phyloP scores from a whole-genome alignment of 1,284 basidiomycete species.

The Spongispora temasekensis region DNA sequence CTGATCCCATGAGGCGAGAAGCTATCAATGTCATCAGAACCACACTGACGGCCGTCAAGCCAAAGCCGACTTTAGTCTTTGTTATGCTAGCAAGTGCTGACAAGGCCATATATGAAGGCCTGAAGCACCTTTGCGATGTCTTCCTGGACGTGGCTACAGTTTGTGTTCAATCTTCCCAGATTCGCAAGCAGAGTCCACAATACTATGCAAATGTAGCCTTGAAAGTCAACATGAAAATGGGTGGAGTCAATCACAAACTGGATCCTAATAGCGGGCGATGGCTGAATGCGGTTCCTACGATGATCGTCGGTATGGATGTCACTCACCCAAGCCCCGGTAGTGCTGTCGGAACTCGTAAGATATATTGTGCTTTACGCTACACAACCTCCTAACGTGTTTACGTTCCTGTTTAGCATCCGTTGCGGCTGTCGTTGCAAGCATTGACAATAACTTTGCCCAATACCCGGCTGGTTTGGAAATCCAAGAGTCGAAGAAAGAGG shows the following conservation, averaged over 20 bases:
- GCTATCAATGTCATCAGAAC: constrained; percentile 25
- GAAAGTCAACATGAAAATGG: constrained; percentile 82
- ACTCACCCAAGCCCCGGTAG: constrained; percentile 76
- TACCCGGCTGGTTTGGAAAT: constrained; percentile 74
- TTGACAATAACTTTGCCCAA: constrained; percentile 62
- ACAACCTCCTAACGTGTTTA: not conserved
- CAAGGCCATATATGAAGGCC: constrained; percentile 68
- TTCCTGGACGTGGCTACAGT: constrained; percentile 69
- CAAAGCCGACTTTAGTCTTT: constrained; percentile 48
- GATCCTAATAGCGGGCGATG: constrained; percentile 53
- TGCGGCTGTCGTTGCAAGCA: constrained; percentile 77
- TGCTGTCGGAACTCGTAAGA: constrained; percentile 51
- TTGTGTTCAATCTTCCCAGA: constrained; percentile 68
- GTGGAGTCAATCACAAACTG: constrained; percentile 72
- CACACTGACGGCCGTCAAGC: constrained; percentile 27
- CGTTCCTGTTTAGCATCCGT: constrained; percentile 63
- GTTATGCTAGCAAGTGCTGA: constrained; percentile 69
- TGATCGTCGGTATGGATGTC: constrained; percentile 84
- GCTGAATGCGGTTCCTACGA: constrained; percentile 60
- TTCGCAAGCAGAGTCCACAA: constrained; percentile 62
- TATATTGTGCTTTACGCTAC: not conserved
- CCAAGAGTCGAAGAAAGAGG: constrained; percentile 75
- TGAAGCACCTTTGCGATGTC: constrained; percentile 74
- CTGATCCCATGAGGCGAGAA: constrained; percentile 22
- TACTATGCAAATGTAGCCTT: constrained; percentile 79